Evolutionary conservation across 23 red algal genomes (phyloP), one percentile per base, ranked within the genome.

Genomic region (Gracilaria domingensis): DNA sequence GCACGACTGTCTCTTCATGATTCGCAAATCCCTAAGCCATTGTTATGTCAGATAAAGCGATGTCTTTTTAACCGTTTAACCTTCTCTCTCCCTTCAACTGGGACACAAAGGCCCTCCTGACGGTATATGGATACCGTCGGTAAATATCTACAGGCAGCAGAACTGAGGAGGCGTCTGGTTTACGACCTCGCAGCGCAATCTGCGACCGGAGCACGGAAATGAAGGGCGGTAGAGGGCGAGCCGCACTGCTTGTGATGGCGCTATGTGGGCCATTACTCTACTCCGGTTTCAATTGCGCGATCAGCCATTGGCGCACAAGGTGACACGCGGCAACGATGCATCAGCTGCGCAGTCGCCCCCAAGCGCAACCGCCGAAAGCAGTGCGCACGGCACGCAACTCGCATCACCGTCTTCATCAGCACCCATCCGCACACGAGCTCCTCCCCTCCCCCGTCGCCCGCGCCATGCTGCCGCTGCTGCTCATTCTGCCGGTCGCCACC

Each of bases 391-490:
- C 9, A 42, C 72, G 12, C 40, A 25, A 48, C 2, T 50, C 72
- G 72, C 28, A n/a, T 16, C 72, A 26, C 35, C 36, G 8, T 4
- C 72, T 40, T 17, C 20, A 6, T 77, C 72, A 2, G 38, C 26
- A 18, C 21, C 21, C 18, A 11, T 25, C 51, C 21, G 11, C 39
- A 45, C 42, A 9, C 72, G 72, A 45, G 45, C 40, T 77, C 30
- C 40, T 51, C 21, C 40, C 72, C 39, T 50, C 23, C 72, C 23
- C 23, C 72, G 0, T 30, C 62, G 62, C 30, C 48, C 39, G 17
- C 69, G 74, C 74, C 32, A 72, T 80, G 74, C 86, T 81, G 13
- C 65, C 81, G n/a, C 75, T 90, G 69, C 74, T 72, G 69, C 55
- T 79, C 56, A 57, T 80, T 29, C 12, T 75, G 20, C 71, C 56